A percentile compares a stretch with the other conserved stretches of the same genome.
These are phyloP conservation scores for Balakata baccata DNA, from an alignment of 345 rosid species.

Conservation along the genomic window DNA sequence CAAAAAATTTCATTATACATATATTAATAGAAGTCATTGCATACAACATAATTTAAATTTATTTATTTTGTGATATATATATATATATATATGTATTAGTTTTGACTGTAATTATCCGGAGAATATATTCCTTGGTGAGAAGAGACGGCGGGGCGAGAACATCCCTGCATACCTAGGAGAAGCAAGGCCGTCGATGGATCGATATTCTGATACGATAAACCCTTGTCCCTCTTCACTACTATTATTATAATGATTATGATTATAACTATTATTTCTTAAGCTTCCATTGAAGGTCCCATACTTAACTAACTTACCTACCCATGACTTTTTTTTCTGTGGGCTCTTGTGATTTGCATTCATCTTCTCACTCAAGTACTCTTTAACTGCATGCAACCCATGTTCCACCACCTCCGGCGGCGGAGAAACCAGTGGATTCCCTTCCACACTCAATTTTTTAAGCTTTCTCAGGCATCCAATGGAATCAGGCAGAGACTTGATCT, in stretches of 20 bases:
- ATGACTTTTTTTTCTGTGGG: constrained; percentile 51
- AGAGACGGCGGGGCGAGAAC: constrained; percentile 72
- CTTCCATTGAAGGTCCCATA: constrained; percentile 53
- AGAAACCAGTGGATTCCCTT: constrained; percentile 79
- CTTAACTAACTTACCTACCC: constrained; percentile 67
- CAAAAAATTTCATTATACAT: too few relatives aligned
- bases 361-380: constrained; percentile 61
- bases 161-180: constrained; percentile 53
- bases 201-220: constrained; percentile 45
- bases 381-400: constrained; percentile 54
- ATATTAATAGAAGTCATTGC: too few relatives aligned
- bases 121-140: constrained; percentile 43
- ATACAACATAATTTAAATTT: too few relatives aligned
- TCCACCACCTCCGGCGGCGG: constrained; percentile 71
- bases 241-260: not conserved
- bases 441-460: constrained; percentile 58
- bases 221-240: constrained; percentile 47
- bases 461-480: constrained; percentile 73
- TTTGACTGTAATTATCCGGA: too few relatives aligned
- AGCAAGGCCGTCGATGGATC: constrained; percentile 48
- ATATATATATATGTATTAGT: too few relatives aligned
- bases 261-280: constrained; percentile 8
- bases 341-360: constrained; percentile 43
- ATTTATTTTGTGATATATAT: too few relatives aligned
- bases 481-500: constrained; percentile 56